Base-by-base conservation (phyloP, 1,284 basidiomycete species). In the Sanguinoderma infundibulare region DNA sequence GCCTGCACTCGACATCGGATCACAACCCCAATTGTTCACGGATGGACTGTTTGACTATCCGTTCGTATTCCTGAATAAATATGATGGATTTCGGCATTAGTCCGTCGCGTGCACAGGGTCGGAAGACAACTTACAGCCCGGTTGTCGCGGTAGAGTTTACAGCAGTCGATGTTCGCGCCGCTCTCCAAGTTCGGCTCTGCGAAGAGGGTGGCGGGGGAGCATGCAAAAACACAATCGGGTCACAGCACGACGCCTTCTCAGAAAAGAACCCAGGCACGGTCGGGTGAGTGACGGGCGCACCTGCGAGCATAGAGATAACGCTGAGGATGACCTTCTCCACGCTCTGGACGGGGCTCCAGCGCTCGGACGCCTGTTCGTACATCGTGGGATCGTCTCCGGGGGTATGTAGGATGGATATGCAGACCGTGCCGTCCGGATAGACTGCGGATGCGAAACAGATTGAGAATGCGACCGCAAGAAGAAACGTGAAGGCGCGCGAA, bases 231-330 rank as follows among this genome's bases (percentile, higher is more conserved):
- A 53, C 44, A 34, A 15, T 9, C 30, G 30, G 20, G 55, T 53
- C 52, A 55, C 46, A 30, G 39, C 49, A 15, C 28, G n/a, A 50
- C 22, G 42, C 35, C 10, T 38, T 49, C 40, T 55, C 40, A 56
- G 59, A 46, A 42, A n/a, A 42, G 30, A 34, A 14, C 22, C 26
- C 54, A 40, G 50, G 24, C 30, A 51, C 49, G 32, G 38, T 30
- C 22, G 51, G 46, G 34, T 53, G 26, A 50, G 38, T 59, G 52
- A 55, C 32, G 59, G 26, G 71, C 83, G 65, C 67, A 92, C 93
- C 92, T 67, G 98, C 96, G n/a, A 99, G 86, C 97, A 99, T 98
- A 58, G 94, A 97, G 67, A 99, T 90, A 22, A 99, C 97, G 68
- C 94, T 96, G 6, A 99, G 81, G 57, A 96, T 85, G 63, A 99